Percentiles rank a stretch among this genome's conserved stretches.
Evolutionary conservation across 805 yeast genomes (phyloP).

Genomic region (Candida easanensis): DNA sequence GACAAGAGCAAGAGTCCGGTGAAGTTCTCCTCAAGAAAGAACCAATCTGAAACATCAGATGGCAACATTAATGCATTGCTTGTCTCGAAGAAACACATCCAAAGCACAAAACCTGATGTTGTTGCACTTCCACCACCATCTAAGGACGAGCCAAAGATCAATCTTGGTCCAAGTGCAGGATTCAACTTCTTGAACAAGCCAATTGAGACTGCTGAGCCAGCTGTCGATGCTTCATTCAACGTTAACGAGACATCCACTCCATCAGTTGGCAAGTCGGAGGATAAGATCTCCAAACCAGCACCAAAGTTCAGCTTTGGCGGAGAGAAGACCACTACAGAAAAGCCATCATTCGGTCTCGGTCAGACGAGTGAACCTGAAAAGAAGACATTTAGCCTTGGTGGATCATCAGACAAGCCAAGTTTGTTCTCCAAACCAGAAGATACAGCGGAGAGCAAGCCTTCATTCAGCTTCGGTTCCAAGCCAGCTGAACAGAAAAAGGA

Average conservation of each 20-base stretch:
- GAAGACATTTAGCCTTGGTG: neutral
- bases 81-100: conserved; percentile 19
- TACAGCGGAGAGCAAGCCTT: neutral
- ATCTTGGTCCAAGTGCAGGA: conserved; percentile 29
- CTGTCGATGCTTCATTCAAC: neutral
- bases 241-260: conserved; percentile 15
- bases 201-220: neutral
- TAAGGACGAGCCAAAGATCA: conserved; percentile 3
- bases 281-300: conserved; percentile 1
- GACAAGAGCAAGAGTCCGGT: conserved; percentile 20
- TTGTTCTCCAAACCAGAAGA: conserved; percentile 1
- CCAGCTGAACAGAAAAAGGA: neutral
- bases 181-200: conserved; percentile 24
- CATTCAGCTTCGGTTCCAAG: neutral
- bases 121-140: neutral
- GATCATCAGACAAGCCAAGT: neutral
- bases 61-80: conserved; percentile 17
- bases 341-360: too few species aligned
- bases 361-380: neutral
- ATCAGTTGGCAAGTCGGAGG: conserved; percentile 8
- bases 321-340: conserved; percentile 1
- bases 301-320: conserved; percentile 15
- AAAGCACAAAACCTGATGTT: conserved; percentile 11
- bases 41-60: conserved; percentile 4
- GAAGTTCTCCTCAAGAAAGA: conserved; percentile 17